These are phyloP conservation scores for Alternaria postmessia DNA, from an alignment of 2,329 filamentous ascomycete genomes.

Conservation along the genomic window DNA sequence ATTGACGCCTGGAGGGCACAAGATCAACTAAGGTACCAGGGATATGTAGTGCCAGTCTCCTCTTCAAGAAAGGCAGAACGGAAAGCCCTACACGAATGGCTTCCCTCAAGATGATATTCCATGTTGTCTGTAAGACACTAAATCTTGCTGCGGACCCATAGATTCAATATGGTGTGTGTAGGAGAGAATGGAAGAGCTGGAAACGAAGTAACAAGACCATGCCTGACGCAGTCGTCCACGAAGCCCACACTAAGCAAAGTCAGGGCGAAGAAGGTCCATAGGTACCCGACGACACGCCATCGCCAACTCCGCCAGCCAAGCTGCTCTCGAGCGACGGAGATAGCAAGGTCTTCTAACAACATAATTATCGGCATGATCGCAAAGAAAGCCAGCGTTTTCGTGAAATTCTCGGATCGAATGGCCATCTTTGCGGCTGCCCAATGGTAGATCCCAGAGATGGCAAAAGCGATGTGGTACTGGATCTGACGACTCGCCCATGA, in stretches of 20 bases:
- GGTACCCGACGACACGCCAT: neutral
- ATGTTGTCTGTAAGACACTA: neutral
- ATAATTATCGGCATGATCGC: neutral
- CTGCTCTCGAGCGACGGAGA: neutral
- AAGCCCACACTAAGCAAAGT: slow-evolving; percentile 37
- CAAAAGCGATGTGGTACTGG: slow-evolving; percentile 2
- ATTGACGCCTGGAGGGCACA: slow-evolving; percentile 18
- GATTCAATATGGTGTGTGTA: neutral
- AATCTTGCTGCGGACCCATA: neutral
- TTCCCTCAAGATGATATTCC: neutral
- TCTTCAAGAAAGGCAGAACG: no score
- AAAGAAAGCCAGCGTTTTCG: neutral
- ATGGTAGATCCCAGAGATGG: neutral
- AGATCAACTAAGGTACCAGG: neutral
- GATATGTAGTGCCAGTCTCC: neutral
- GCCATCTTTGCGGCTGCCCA: neutral
- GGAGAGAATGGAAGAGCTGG: neutral
- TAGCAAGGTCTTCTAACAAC: neutral
- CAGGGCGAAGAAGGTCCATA: neutral
- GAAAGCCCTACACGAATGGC: neutral
- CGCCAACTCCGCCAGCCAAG: neutral
- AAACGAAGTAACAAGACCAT: neutral
- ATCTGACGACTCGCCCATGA: neutral
- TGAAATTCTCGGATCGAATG: neutral
- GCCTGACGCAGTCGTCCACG: neutral